phyloP scores from a whole-genome alignment of 164 flowering plant species.

The Brasenia schreberi region DNA sequence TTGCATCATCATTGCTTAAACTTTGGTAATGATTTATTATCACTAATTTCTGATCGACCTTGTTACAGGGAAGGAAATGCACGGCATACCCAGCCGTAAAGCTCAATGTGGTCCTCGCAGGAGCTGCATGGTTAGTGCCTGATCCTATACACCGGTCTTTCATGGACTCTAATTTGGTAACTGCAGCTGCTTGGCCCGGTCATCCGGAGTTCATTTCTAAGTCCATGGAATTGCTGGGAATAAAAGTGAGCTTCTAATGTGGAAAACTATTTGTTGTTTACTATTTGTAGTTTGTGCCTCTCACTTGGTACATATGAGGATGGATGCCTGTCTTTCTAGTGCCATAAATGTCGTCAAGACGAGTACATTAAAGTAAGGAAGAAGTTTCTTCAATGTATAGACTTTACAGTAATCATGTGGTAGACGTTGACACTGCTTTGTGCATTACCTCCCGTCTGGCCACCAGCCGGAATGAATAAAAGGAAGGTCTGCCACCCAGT shows the following conservation, averaged over 20 bases:
- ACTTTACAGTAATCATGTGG: background rate
- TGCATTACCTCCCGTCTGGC: no score
- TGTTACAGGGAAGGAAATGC: conserved; percentile 65
- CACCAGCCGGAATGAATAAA: no score
- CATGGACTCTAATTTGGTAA: conserved; percentile 91
- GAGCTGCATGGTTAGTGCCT: conserved; percentile 90
- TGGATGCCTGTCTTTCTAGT: no score
- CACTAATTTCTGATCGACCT: background rate
- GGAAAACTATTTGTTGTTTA: background rate
- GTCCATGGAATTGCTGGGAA: conserved; percentile 62
- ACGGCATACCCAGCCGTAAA: conserved; percentile 98
- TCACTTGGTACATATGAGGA: no score
- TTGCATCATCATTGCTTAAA: no score
- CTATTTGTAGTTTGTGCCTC: background rate
- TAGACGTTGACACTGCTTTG: no score
- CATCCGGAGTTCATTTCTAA: conserved; percentile 90
- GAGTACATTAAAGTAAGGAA: no score
- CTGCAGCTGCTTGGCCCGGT: conserved; percentile 99
- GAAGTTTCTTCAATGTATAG: background rate
- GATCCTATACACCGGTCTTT: conserved; percentile 83
- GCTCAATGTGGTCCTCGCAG: conserved; percentile 68
- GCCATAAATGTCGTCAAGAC: no score
- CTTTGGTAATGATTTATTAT: no score
- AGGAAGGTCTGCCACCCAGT: no score
- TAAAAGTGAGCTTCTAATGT: conserved; percentile 45